phyloP scores from a whole-genome alignment of 2,329 filamentous ascomycete species.

The Fusarium cicatricum region DNA sequence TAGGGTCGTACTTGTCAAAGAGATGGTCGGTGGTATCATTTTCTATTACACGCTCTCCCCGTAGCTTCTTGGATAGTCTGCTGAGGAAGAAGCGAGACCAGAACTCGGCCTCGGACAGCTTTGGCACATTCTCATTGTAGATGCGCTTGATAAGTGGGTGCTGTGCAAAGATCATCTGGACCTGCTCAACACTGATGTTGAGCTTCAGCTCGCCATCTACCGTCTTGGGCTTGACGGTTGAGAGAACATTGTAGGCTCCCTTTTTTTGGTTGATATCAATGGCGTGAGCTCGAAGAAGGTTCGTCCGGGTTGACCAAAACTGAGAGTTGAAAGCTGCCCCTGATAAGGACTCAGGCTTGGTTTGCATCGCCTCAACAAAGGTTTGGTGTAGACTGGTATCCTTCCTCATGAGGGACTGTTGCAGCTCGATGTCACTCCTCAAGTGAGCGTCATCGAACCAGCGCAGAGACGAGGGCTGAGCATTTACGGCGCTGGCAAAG shows the following conservation, averaged over 20 bases:
- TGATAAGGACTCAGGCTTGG: constrained; percentile 85
- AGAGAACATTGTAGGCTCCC: constrained; percentile 92
- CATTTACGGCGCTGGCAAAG: constrained; percentile 74
- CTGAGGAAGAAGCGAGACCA: constrained; percentile 96
- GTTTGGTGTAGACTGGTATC: constrained; percentile 80
- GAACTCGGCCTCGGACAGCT: constrained; percentile 80
- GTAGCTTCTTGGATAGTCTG: constrained; percentile 86
- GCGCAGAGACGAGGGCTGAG: constrained; percentile 62
- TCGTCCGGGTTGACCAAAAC: constrained; percentile 92
- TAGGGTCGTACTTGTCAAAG: constrained; percentile 85
- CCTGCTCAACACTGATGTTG: constrained; percentile 89
- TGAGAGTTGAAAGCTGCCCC: constrained; percentile 85
- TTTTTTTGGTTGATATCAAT: constrained; percentile 87
- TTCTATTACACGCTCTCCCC: constrained; percentile 85
- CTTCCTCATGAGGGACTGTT: constrained; percentile 87
- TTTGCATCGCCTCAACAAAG: constrained; percentile 83
- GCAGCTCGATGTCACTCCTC: constrained; percentile 79
- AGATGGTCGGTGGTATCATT: constrained; percentile 78
- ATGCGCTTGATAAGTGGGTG: constrained; percentile 90
- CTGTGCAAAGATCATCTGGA: constrained; percentile 90
- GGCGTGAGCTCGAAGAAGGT: constrained; percentile 86
- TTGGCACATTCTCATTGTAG: constrained; percentile 92
- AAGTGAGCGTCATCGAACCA: constrained; percentile 86
- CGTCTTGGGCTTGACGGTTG: constrained; percentile 77
- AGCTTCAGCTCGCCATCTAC: constrained; percentile 70